These are phyloP conservation scores for Biscutella laevigata DNA, from an alignment of 441 rosid species.

Conservation along the genomic window DNA sequence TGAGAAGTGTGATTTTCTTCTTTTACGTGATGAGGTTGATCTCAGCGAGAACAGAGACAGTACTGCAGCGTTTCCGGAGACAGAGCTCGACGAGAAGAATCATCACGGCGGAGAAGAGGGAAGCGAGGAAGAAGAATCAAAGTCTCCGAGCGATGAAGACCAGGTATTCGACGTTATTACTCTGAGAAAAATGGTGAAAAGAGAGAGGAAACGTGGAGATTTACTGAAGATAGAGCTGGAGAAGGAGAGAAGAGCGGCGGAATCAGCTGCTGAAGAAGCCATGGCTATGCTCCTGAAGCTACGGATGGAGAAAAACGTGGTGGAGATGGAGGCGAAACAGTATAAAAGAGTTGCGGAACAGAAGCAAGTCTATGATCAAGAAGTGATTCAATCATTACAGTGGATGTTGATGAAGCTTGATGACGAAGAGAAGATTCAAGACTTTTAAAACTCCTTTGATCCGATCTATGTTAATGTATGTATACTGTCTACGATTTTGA, in stretches of 20 bases:
- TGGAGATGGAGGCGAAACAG: slow-evolving; percentile 59
- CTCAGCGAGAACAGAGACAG: slow-evolving; percentile 11
- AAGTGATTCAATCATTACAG: slow-evolving; percentile 52
- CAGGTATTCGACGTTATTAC: slow-evolving; percentile 38
- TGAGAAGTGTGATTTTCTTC: slow-evolving; percentile 12
- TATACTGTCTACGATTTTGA: background rate
- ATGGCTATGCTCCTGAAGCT: slow-evolving; percentile 79
- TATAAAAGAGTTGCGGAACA: slow-evolving; percentile 48
- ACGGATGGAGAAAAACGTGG: slow-evolving; percentile 50
- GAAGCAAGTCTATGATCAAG: slow-evolving; percentile 39
- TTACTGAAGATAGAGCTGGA: slow-evolving; percentile 45
- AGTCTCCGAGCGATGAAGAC: slow-evolving; percentile 37
- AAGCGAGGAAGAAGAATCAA: slow-evolving; percentile 20
- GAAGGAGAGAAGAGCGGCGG: slow-evolving; percentile 64
- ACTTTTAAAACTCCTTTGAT: background rate
- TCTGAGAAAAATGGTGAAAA: slow-evolving; percentile 49
- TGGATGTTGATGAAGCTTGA: slow-evolving; percentile 45
- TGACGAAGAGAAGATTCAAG: slow-evolving; percentile 8
- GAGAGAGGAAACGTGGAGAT: slow-evolving; percentile 42
- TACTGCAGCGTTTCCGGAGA: background rate
- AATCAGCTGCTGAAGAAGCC: slow-evolving; percentile 71
- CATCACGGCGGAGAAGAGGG: background rate
- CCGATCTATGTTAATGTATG: background rate
- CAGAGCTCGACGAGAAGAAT: slow-evolving; percentile 4
- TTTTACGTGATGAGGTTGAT: slow-evolving; percentile 11